Evolutionary conservation across 2,329 filamentous ascomycete species (phyloP).

Genomic region (Clonostachys solani): DNA sequence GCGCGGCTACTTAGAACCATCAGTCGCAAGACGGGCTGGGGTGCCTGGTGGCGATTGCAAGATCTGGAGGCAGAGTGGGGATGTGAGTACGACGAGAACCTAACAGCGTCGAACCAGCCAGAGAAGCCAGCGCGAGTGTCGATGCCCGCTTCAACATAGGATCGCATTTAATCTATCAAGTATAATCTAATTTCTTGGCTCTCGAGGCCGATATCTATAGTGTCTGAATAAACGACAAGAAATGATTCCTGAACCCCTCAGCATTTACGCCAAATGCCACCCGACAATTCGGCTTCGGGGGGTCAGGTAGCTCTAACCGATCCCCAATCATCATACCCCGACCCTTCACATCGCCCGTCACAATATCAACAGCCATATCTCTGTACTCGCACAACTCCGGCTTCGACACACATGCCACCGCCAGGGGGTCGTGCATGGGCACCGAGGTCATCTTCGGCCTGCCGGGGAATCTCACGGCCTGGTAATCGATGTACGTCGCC

Average conservation of each 20-base stretch:
- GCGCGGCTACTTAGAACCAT: slow-evolving; percentile 34
- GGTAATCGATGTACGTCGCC: slow-evolving; percentile 2
- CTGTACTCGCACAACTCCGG: slow-evolving; percentile 4
- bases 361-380: slow-evolving; percentile 3
- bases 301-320: slow-evolving; percentile 2
- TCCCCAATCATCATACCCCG: slow-evolving; percentile 5
- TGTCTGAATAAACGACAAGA: slow-evolving; percentile 1
- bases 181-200: too few species aligned
- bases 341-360: slow-evolving; percentile 4
- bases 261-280: slow-evolving; percentile 4
- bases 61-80: slow-evolving; percentile 36
- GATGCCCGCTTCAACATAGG: too few species aligned
- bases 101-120: too few species aligned
- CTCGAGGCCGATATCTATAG: background rate
- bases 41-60: slow-evolving; percentile 39
- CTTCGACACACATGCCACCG: slow-evolving; percentile 4
- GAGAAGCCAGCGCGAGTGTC: too few species aligned
- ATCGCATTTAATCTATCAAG: too few species aligned
- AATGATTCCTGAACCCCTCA: slow-evolving; percentile 2
- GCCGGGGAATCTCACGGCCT: slow-evolving; percentile 4
- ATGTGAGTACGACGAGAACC: slow-evolving; percentile 8
- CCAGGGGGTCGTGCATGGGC: slow-evolving; percentile 4
- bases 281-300: slow-evolving; percentile 4
- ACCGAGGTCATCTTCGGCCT: slow-evolving; percentile 5
- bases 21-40: slow-evolving; percentile 43